Conservation (phyloP, 176 grass and related monocot species). For the Phragmites australis region DNA sequence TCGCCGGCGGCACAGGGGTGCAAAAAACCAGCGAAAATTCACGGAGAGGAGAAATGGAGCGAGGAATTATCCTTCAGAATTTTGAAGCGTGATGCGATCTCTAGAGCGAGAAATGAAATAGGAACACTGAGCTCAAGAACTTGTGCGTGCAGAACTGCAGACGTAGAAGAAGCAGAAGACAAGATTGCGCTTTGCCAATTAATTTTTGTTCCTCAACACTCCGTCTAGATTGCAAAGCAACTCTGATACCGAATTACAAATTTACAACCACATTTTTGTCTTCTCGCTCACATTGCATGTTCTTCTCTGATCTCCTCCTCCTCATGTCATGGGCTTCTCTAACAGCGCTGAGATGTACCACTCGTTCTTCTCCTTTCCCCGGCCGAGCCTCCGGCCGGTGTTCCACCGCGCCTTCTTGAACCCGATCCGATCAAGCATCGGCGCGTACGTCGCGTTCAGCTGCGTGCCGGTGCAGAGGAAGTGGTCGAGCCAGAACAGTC, state of each 20-base stretch:
- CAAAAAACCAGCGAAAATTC: too few relatives aligned
- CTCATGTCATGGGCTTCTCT: constrained; percentile 45
- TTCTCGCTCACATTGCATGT: neutral
- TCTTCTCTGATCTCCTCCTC: neutral
- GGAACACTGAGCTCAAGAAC: too few relatives aligned
- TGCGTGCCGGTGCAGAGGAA: constrained; percentile 49
- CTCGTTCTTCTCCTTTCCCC: constrained; percentile 36
- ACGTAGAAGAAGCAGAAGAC: too few relatives aligned
- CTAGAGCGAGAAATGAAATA: too few relatives aligned
- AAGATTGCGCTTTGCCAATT: neutral
- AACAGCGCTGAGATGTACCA: constrained; percentile 58
- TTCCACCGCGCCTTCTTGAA: constrained; percentile 49
- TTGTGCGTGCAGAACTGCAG: too few relatives aligned
- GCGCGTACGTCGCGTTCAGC: constrained; percentile 46
- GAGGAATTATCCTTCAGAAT: too few relatives aligned
- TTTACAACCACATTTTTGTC: too few relatives aligned
- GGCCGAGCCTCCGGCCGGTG: constrained; percentile 42
- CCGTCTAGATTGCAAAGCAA: neutral
- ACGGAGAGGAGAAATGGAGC: too few relatives aligned
- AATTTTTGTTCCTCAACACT: neutral
- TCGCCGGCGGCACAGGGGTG: too few relatives aligned
- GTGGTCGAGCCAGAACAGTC: constrained; percentile 62
- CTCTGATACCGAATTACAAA: neutral
- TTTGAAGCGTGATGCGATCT: too few relatives aligned
- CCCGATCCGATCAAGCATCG: constrained; percentile 39